These are phyloP conservation scores for Leishmania amazonensis DNA, from an alignment of 208 protist species.

Conservation along the genomic window DNA sequence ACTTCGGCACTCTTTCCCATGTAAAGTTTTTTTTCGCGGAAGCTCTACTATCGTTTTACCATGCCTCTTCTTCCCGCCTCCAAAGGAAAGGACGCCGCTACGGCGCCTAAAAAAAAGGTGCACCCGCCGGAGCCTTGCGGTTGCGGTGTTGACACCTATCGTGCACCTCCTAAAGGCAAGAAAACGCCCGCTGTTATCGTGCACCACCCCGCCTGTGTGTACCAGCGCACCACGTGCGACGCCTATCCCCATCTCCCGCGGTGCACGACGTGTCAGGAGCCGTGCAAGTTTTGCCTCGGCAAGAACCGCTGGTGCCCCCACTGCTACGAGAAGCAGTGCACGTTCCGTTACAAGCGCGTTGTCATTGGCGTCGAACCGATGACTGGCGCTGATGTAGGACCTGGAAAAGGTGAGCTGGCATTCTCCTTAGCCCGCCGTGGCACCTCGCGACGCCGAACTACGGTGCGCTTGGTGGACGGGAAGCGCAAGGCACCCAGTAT, in stretches of 20 bases:
- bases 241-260: constrained; percentile 80
- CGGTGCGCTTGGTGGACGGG: constrained; percentile 23
- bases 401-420: constrained; percentile 8
- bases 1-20: neutral
- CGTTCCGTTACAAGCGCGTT: constrained; percentile 72
- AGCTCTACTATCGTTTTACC: neutral
- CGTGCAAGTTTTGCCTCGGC: constrained; percentile 74
- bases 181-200: constrained; percentile 50
- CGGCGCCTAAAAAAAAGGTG: constrained; percentile 68
- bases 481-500: neutral
- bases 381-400: constrained; percentile 21
- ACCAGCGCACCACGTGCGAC: constrained; percentile 83
- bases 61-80: constrained; percentile 17
- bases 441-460: constrained; percentile 23
- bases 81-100: constrained; percentile 38
- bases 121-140: constrained; percentile 77
- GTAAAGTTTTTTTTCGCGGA: neutral
- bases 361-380: constrained; percentile 59
- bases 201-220: constrained; percentile 71
- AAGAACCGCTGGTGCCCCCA: constrained; percentile 86
- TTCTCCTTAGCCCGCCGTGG: neutral
- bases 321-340: constrained; percentile 86
- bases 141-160: constrained; percentile 86
- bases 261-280: constrained; percentile 70
- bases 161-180: constrained; percentile 82